These are phyloP conservation scores for Stagonosporopsis chrysanthemi DNA, from an alignment of 2,329 filamentous ascomycete genomes.

Conservation along the genomic window DNA sequence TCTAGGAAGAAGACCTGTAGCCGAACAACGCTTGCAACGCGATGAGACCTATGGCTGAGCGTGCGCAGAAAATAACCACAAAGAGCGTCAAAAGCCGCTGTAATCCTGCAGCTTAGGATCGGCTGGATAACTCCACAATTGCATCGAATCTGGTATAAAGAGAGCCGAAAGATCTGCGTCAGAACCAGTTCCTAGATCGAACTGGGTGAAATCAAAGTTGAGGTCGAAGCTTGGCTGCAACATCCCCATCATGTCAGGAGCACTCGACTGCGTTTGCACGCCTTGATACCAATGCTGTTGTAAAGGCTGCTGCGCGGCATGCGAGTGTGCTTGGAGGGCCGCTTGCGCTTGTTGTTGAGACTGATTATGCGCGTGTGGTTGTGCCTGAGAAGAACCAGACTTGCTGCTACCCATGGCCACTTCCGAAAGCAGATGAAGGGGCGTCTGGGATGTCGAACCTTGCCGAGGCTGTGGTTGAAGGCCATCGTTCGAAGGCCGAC, in stretches of 20 bases:
- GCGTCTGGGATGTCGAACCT: conserved; percentile 45
- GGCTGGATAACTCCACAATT: conserved; percentile 37
- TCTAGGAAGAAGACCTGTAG: not conserved
- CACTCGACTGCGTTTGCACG: conserved; percentile 24
- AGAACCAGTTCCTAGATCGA: conserved; percentile 46
- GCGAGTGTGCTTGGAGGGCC: conserved; percentile 35
- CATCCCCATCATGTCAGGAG: conserved; percentile 38
- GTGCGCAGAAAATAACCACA: not conserved
- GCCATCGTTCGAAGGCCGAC: conserved; percentile 26
- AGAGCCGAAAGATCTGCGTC: conserved; percentile 47
- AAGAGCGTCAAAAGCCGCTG: conserved; percentile 9
- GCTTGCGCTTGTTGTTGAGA: conserved; percentile 37
- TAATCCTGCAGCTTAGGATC: conserved; percentile 28
- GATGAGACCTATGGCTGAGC: conserved; percentile 1
- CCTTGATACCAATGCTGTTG: conserved; percentile 42
- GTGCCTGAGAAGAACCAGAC: conserved; percentile 17
- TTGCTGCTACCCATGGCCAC: conserved; percentile 50
- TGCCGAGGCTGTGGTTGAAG: conserved; percentile 31
- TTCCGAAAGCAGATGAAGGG: conserved; percentile 50
- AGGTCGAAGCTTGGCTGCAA: conserved; percentile 40
- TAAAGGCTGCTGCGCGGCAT: conserved; percentile 29
- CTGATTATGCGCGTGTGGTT: conserved; percentile 17
- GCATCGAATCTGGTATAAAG: conserved; percentile 47
- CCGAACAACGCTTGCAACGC: conserved; percentile 3
- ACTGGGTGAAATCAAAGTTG: conserved; percentile 49